Percentiles rank a stretch among this genome's conserved stretches.
phyloP scores from a whole-genome alignment of 306 rosid species.

The Lathyrus oleraceus region DNA sequence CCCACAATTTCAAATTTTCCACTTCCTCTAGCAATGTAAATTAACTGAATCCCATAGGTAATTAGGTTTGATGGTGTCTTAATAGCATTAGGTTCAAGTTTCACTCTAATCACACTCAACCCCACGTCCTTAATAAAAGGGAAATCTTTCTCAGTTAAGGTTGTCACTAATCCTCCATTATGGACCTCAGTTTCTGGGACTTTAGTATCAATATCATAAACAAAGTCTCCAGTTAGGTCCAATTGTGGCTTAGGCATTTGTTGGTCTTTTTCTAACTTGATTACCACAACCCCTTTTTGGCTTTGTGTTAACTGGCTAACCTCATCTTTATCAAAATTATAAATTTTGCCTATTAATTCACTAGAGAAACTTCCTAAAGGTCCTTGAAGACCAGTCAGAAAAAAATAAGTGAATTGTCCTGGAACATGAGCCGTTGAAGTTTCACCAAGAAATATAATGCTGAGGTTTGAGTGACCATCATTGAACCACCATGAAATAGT shows the following conservation, averaged over 20 bases:
- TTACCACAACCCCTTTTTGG: conserved; percentile 47
- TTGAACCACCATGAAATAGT: conserved; percentile 79
- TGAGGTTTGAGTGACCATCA: conserved; percentile 48
- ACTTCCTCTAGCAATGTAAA: conserved; percentile 52
- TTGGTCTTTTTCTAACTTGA: conserved; percentile 36
- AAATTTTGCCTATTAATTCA: conserved; percentile 41
- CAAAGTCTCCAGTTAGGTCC: conserved; percentile 22
- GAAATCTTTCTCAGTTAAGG: conserved; percentile 40
- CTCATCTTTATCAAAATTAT: conserved; percentile 35
- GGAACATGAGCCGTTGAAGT: conserved; percentile 45
- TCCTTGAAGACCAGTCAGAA: conserved; percentile 49
- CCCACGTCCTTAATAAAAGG: conserved; percentile 51
- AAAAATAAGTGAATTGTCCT: conserved; percentile 53
- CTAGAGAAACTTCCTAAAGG: conserved; percentile 47
- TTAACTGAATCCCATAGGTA: conserved; percentile 42
- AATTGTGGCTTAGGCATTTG: conserved; percentile 45
- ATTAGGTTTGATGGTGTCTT: conserved; percentile 44
- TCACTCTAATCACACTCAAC: conserved; percentile 44
- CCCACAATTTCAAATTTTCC: conserved; percentile 61
- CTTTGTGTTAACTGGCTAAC: conserved; percentile 42
- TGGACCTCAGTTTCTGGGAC: conserved; percentile 1
- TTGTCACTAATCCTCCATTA: conserved; percentile 38
- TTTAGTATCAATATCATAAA: conserved; percentile 45
- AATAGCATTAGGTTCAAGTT: conserved; percentile 44
- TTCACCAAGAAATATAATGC: conserved; percentile 49